phyloP scores from a whole-genome alignment of 345 rosid genomes.

The Melastoma malabathricum region DNA sequence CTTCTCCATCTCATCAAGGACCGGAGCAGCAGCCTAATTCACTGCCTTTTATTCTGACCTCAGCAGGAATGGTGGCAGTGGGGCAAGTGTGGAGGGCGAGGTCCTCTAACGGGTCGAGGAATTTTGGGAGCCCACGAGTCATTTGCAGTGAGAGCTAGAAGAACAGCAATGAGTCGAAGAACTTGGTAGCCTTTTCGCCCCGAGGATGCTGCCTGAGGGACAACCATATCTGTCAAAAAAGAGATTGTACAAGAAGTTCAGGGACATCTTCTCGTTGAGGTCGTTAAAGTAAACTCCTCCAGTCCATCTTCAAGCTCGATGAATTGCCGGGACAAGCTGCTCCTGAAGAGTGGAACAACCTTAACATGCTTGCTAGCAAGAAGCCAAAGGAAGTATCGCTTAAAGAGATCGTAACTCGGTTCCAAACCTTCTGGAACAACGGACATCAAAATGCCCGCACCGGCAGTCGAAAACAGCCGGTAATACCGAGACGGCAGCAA shows the following conservation, averaged over 20 bases:
- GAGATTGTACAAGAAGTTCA: slow-evolving; percentile 11
- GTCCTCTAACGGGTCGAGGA: slow-evolving; percentile 10
- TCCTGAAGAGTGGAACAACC: slow-evolving; percentile 13
- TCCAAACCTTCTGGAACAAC: not conserved
- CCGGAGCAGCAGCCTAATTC: not conserved
- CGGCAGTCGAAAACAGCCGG: no score
- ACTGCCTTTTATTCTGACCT: slow-evolving; percentile 8
- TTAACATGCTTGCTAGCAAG: slow-evolving; percentile 5
- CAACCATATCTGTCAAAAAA: slow-evolving; percentile 9
- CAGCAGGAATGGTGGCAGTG: slow-evolving; percentile 5
- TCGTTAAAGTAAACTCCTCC: slow-evolving; percentile 8
- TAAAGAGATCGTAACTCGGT: slow-evolving; percentile 12
- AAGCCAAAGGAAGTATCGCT: slow-evolving; percentile 8
- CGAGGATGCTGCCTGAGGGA: slow-evolving; percentile 14
- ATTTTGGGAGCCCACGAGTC: slow-evolving; percentile 12
- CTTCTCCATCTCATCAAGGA: slow-evolving; percentile 11
- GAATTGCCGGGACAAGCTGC: slow-evolving; percentile 5
- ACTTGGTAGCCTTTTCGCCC: slow-evolving; percentile 9
- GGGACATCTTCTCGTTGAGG: slow-evolving; percentile 6
- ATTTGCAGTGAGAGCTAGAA: slow-evolving; percentile 18
- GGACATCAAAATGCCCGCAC: no score
- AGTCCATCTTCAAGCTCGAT: slow-evolving; percentile 6
- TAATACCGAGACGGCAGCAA: no score
- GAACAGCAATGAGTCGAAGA: slow-evolving; percentile 9
- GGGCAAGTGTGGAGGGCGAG: slow-evolving; percentile 14